Evolutionary conservation across 192 early-diverging fungal species (phyloP).

Genomic region (Backusella macrospora): DNA sequence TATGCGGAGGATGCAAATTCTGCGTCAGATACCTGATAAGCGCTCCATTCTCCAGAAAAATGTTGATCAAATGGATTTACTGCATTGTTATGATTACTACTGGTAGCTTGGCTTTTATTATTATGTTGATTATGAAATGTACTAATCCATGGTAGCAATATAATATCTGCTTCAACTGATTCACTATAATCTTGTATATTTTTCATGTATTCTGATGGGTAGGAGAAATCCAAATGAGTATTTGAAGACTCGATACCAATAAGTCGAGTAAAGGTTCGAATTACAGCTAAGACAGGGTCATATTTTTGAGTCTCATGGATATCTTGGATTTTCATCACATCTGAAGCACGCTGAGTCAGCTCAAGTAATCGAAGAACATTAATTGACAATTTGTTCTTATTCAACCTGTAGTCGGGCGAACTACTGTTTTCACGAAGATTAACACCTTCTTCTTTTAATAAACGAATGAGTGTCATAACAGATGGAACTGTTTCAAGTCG

Average conservation of each 20-base stretch:
- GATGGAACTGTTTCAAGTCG: constrained; percentile 67
- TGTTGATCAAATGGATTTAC: constrained; percentile 14
- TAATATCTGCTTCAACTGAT: constrained; percentile 56
- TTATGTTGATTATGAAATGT: not conserved
- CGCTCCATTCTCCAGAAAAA: not conserved
- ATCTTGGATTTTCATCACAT: constrained; percentile 79
- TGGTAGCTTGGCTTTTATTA: not conserved
- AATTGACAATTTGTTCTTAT: constrained; percentile 24
- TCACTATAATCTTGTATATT: constrained; percentile 59
- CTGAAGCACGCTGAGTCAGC: constrained; percentile 78
- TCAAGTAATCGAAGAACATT: constrained; percentile 78
- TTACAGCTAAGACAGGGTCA: constrained; percentile 81
- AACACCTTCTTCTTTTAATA: constrained; percentile 33
- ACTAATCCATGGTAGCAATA: constrained; percentile 73
- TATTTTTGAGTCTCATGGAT: constrained; percentile 56
- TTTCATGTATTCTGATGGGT: constrained; percentile 70
- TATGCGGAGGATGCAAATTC: constrained; percentile 19
- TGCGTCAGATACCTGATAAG: constrained; percentile 15
- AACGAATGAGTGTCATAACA: constrained; percentile 69
- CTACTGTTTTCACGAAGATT: not conserved
- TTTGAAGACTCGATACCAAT: constrained; percentile 63
- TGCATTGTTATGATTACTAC: not conserved
- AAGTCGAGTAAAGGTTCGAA: constrained; percentile 80
- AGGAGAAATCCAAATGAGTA: constrained; percentile 61
- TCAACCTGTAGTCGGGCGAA: not conserved